These are phyloP conservation scores for Cercospora janseana DNA, from an alignment of 2,329 filamentous ascomycete genomes.

Conservation along the genomic window DNA sequence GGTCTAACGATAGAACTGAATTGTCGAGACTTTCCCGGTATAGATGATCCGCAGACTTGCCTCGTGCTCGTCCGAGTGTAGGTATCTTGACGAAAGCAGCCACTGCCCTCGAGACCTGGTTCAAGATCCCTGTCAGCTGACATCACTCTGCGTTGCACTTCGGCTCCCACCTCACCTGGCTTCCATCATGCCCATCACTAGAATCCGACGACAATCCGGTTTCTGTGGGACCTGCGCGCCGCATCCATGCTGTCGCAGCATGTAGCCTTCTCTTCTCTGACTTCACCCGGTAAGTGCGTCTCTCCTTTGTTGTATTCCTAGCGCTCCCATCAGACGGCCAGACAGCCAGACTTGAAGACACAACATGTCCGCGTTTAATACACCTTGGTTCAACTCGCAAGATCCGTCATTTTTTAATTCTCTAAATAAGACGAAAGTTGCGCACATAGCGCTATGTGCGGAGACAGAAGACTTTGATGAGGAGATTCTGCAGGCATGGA, in stretches of 20 bases:
- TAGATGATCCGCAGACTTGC: too few relatives aligned
- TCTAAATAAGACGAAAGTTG: slow-evolving; percentile 43
- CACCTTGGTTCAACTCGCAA: slow-evolving; percentile 36
- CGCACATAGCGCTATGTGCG: slow-evolving; percentile 50
- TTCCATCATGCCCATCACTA: slow-evolving; percentile 5
- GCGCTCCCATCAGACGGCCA: not conserved
- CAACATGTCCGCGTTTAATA: slow-evolving; percentile 34
- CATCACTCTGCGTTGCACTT: slow-evolving; percentile 10
- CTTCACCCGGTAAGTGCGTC: slow-evolving; percentile 10
- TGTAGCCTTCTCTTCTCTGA: not conserved
- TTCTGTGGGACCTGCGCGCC: slow-evolving; percentile 10
- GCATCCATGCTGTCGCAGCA: slow-evolving; percentile 2
- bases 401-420: slow-evolving; percentile 37
- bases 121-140: slow-evolving; percentile 6
- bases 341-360: not conserved
- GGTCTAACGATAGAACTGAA: too few relatives aligned
- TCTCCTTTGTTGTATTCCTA: slow-evolving; percentile 2
- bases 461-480: slow-evolving; percentile 58
- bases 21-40: too few relatives aligned
- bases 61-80: too few relatives aligned
- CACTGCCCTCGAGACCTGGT: not conserved
- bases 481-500: slow-evolving; percentile 54
- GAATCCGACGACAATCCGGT: slow-evolving; percentile 10
- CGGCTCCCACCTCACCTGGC: slow-evolving; percentile 5
- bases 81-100: too few relatives aligned